These are phyloP conservation scores for Leishmania tarentolae DNA, from an alignment of 208 protist species.

Conservation along the genomic window DNA sequence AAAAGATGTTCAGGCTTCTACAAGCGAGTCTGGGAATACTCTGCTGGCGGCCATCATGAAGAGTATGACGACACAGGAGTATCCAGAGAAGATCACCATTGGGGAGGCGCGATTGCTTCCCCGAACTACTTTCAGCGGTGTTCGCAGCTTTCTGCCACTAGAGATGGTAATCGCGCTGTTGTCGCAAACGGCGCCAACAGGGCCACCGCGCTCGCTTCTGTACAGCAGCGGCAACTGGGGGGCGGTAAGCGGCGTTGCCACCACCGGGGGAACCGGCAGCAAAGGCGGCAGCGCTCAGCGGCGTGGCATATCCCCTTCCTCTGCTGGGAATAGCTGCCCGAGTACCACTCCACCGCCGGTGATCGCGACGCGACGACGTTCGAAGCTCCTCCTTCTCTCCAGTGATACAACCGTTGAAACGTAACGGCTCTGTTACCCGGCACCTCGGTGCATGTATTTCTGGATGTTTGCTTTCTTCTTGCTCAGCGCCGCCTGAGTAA, in stretches of 20 bases:
- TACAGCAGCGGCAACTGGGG: neutral
- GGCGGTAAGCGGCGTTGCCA: neutral
- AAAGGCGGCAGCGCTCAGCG: slow-evolving; percentile 8
- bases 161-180: slow-evolving; percentile 57
- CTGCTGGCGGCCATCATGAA: slow-evolving; percentile 36
- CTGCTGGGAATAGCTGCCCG: neutral
- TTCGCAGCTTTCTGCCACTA: slow-evolving; percentile 56
- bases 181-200: slow-evolving; percentile 58
- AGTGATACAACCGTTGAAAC: slow-evolving; percentile 11
- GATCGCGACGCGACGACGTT: slow-evolving; percentile 26
- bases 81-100: slow-evolving; percentile 69
- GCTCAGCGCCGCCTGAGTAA: neutral
- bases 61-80: slow-evolving; percentile 48
- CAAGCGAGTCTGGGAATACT: slow-evolving; percentile 19
- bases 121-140: slow-evolving; percentile 52
- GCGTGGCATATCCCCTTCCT: slow-evolving; percentile 4
- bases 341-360: slow-evolving; percentile 6
- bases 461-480: neutral
- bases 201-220: slow-evolving; percentile 69
- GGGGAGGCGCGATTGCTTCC: slow-evolving; percentile 60
- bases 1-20: slow-evolving; percentile 20
- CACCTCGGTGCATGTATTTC: neutral
- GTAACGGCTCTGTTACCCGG: neutral
- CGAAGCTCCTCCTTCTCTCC: neutral
- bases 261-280: no score